phyloP scores from a whole-genome alignment of 1,284 basidiomycete species.

The Ustilago curta region DNA sequence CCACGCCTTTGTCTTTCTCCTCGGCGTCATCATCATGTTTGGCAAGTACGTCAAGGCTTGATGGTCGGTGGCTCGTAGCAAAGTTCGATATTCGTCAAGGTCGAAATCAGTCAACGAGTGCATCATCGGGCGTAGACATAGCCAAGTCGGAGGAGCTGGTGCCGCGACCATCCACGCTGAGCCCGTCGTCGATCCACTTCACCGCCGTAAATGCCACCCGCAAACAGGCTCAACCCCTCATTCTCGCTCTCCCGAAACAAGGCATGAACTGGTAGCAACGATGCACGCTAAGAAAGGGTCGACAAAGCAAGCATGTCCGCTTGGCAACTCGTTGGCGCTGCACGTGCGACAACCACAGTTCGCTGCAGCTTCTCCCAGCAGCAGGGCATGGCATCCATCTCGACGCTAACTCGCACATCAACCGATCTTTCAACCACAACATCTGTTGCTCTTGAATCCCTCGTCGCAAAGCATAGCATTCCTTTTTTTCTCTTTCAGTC shows the following conservation, averaged over 20 bases:
- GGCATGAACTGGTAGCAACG: background rate
- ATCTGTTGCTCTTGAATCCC: background rate
- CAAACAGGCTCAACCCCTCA: background rate
- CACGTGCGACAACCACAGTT: background rate
- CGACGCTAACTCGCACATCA: background rate
- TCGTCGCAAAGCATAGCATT: too few relatives aligned
- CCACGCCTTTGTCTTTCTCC: conserved; percentile 60
- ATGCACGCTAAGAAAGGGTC: background rate
- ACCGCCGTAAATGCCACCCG: background rate
- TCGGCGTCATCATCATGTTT: conserved; percentile 63
- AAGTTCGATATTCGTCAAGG: too few relatives aligned
- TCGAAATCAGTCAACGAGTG: too few relatives aligned
- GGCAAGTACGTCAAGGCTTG: conserved; percentile 50
- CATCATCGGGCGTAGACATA: too few relatives aligned
- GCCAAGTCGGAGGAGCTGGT: too few relatives aligned
- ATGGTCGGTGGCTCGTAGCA: background rate
- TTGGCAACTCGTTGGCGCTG: background rate
- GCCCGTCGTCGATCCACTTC: too few relatives aligned
- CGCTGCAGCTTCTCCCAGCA: too few relatives aligned
- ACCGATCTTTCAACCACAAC: background rate
- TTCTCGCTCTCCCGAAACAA: background rate
- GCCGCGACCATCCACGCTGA: too few relatives aligned
- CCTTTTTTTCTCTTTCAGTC: too few relatives aligned
- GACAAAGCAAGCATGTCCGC: background rate
- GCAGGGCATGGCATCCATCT: too few relatives aligned